A percentile compares a stretch with the other conserved stretches of the same genome.
These are phyloP conservation scores for Lagenidium giganteum DNA, from an alignment of 352 stramenopile genomes.

Conservation along the genomic window DNA sequence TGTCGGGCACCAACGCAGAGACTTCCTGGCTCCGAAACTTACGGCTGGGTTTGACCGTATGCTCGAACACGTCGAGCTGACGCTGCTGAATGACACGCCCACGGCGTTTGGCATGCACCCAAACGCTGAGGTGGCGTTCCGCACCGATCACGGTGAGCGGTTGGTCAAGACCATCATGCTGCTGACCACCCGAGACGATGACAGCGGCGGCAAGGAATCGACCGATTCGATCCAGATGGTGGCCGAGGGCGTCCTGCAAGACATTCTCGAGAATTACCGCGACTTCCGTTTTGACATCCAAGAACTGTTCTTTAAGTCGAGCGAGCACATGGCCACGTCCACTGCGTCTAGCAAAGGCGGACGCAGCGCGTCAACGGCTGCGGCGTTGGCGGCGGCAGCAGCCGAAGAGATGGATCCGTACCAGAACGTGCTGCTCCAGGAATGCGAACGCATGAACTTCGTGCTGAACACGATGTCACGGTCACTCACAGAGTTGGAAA, in stretches of 20 bases:
- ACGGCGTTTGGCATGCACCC: constrained; percentile 89
- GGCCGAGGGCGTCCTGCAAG: constrained; percentile 81
- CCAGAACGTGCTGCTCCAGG: constrained; percentile 88
- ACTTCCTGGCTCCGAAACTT: constrained; percentile 74
- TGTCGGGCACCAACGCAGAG: constrained; percentile 26
- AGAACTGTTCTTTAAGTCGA: constrained; percentile 65
- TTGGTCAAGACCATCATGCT: constrained; percentile 79
- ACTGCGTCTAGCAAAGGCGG: constrained; percentile 19
- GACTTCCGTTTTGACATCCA: constrained; percentile 84
- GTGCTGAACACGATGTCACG: constrained; percentile 74
- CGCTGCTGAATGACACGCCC: constrained; percentile 80
- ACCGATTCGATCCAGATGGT: constrained; percentile 69
- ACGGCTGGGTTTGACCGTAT: constrained; percentile 71
- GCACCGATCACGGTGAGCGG: constrained; percentile 75
- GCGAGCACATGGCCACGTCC: constrained; percentile 8
- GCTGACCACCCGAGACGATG: constrained; percentile 48
- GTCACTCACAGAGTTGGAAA: constrained; percentile 78
- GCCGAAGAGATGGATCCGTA: constrained; percentile 85
- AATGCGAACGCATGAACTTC: constrained; percentile 87
- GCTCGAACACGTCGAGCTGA: constrained; percentile 84
- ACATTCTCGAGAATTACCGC: constrained; percentile 88
- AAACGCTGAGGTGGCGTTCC: constrained; percentile 92
- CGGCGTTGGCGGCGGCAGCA: constrained; percentile 16
- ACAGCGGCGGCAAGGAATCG: constrained; percentile 34
- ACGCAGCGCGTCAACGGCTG: constrained; percentile 29